Conservation (phyloP, 2,329 filamentous ascomycete genomes). For the Colletotrichum sp. region DNA sequence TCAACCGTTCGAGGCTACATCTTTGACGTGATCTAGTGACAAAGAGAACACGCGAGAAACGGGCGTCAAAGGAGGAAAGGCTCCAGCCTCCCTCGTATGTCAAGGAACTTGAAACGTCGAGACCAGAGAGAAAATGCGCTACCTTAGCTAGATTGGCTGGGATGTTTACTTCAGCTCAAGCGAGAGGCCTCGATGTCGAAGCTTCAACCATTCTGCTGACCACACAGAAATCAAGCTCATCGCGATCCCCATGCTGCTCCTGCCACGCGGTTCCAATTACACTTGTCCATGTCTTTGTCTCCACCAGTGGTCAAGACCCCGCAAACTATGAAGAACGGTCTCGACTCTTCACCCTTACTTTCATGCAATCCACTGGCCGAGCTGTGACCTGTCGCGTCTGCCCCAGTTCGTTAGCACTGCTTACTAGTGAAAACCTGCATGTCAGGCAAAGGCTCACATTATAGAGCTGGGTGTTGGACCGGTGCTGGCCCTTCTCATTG, state of each 20-base stretch:
- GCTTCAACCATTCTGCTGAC: background rate
- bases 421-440: background rate
- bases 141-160: background rate
- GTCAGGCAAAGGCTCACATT: slow-evolving; percentile 12
- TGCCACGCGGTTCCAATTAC: background rate
- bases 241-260: background rate
- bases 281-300: background rate
- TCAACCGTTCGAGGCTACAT: background rate
- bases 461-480: slow-evolving; percentile 16
- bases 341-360: slow-evolving; percentile 12
- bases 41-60: background rate
- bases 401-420: background rate
- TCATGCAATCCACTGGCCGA: slow-evolving; percentile 21
- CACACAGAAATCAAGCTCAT: background rate
- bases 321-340: background rate
- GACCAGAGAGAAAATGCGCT: background rate
- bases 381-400: slow-evolving; percentile 22
- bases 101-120: background rate
- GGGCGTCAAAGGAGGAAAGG: background rate
- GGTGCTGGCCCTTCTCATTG: slow-evolving; percentile 20
- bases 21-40: background rate
- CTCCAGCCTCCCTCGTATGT: background rate
- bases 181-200: background rate
- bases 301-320: background rate
- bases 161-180: background rate